phyloP scores from a whole-genome alignment of 352 stramenopile species.

The Aphanomyces cochlioides region DNA sequence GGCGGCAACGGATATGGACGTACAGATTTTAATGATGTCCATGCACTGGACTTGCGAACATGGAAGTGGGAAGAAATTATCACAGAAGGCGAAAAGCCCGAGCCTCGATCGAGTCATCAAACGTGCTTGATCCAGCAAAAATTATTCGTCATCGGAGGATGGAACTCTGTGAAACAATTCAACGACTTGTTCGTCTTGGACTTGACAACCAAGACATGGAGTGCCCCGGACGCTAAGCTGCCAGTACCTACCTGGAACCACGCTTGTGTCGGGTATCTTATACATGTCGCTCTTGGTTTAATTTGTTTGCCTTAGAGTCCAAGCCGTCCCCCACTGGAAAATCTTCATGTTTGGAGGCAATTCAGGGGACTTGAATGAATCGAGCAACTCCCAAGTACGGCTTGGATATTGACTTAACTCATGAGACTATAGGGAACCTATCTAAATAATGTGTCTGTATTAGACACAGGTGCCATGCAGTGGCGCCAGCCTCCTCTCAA shows the following conservation, averaged over 20 bases:
- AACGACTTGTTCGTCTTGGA: slow-evolving; percentile 95
- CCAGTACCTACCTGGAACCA: slow-evolving; percentile 91
- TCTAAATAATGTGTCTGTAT: slow-evolving; percentile 85
- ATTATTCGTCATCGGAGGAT: slow-evolving; percentile 94
- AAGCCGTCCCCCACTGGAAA: slow-evolving; percentile 96
- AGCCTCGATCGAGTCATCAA: slow-evolving; percentile 91
- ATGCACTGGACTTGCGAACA: slow-evolving; percentile 86
- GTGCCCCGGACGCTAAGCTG: slow-evolving; percentile 47
- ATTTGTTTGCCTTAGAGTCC: slow-evolving; percentile 43
- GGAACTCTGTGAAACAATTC: slow-evolving; percentile 95
- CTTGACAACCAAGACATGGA: slow-evolving; percentile 83
- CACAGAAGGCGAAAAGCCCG: slow-evolving; percentile 84
- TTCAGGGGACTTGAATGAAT: slow-evolving; percentile 88
- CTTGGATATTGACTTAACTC: slow-evolving; percentile 21
- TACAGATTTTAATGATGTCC: slow-evolving; percentile 94
- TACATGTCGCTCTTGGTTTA: not conserved
- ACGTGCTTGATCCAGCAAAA: slow-evolving; percentile 86
- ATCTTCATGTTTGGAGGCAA: slow-evolving; percentile 97
- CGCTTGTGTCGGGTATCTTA: slow-evolving; percentile 69
- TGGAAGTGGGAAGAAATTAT: slow-evolving; percentile 90
- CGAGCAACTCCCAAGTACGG: slow-evolving; percentile 62
- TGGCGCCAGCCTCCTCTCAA: slow-evolving; percentile 62
- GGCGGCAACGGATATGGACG: slow-evolving; percentile 93
- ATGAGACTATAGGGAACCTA: slow-evolving; percentile 58
- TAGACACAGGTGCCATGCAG: slow-evolving; percentile 88